phyloP scores from a whole-genome alignment of 306 rosid species.

The Acacia crassicarpa region DNA sequence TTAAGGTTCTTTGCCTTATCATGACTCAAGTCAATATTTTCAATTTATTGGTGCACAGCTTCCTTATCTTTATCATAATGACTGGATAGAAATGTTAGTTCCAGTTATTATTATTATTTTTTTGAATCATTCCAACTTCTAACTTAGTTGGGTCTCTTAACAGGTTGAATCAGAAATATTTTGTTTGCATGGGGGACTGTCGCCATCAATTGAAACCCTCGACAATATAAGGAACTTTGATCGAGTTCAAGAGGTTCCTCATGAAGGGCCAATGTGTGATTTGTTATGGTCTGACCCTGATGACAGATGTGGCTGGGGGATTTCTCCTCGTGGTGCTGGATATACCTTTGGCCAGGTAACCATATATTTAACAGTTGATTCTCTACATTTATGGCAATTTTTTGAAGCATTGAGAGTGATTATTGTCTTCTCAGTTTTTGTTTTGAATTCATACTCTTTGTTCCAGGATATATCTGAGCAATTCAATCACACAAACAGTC shows the following conservation, averaged over 20 bases:
- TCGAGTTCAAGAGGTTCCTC: conserved; percentile 91
- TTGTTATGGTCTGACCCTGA: conserved; percentile 88
- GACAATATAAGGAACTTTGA: conserved; percentile 75
- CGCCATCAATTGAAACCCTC: conserved; percentile 83
- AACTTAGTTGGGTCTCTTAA: conserved; percentile 12
- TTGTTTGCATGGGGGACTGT: conserved; percentile 84
- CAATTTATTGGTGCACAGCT: background rate
- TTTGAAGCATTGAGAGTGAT: background rate
- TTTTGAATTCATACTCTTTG: conserved; percentile 4
- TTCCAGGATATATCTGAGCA: conserved; percentile 85
- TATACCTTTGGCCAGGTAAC: conserved; percentile 84
- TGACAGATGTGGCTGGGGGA: conserved; percentile 91
- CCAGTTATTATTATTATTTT: background rate
- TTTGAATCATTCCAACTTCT: background rate
- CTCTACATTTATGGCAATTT: background rate
- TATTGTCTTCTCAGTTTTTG: background rate
- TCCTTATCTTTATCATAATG: background rate
- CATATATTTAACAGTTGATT: background rate
- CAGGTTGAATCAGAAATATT: conserved; percentile 89
- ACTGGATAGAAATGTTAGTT: background rate
- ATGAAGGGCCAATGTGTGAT: conserved; percentile 93
- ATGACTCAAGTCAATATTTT: background rate
- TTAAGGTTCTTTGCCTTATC: background rate
- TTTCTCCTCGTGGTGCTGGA: conserved; percentile 92
- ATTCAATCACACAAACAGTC: conserved; percentile 70